These are phyloP conservation scores for Ceratocystiopsis sp. DNA, from an alignment of 2,329 filamentous ascomycete genomes.

Conservation along the genomic window DNA sequence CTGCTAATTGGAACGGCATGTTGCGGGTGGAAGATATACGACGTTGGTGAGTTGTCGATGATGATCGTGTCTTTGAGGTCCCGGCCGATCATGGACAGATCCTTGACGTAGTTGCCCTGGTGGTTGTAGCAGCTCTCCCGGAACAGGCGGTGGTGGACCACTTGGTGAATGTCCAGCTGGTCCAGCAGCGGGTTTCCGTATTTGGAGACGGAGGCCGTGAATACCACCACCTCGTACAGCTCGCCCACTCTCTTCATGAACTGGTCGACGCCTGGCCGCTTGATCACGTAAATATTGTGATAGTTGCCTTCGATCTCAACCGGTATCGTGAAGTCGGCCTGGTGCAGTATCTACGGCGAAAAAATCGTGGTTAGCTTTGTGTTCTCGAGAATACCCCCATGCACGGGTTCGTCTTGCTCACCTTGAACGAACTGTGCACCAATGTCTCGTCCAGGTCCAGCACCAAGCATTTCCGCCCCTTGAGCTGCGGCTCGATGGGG, in stretches of 20 bases:
- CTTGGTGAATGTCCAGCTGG: constrained; percentile 91
- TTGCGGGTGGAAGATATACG: constrained; percentile 98
- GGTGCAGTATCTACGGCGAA: constrained; percentile 62
- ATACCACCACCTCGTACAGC: constrained; percentile 95
- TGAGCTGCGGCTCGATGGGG: constrained; percentile 61
- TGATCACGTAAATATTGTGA: constrained; percentile 99
- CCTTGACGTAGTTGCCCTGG: constrained; percentile 98
- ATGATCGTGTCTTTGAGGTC: constrained; percentile 97
- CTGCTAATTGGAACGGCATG: constrained; percentile 98
- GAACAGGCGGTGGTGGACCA: constrained; percentile 91
- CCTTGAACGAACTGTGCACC: constrained; percentile 98
- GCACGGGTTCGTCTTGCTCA: constrained; percentile 22
- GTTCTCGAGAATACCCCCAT: not conserved
- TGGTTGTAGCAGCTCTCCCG: constrained; percentile 98
- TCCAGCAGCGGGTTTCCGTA: constrained; percentile 94
- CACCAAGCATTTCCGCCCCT: constrained; percentile 84
- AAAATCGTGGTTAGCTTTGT: not conserved
- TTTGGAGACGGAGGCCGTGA: constrained; percentile 97
- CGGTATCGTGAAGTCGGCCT: constrained; percentile 96
- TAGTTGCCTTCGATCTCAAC: constrained; percentile 98
- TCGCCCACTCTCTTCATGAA: constrained; percentile 99
- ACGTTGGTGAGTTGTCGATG: constrained; percentile 97
- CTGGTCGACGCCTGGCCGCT: constrained; percentile 92
- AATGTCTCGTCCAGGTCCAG: constrained; percentile 92
- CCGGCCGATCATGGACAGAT: constrained; percentile 88